Percentiles rank a stretch among this genome's conserved stretches.
Evolutionary conservation across 352 stramenopile species (phyloP).

Genomic region (Hyaloperonospora brassicae): DNA sequence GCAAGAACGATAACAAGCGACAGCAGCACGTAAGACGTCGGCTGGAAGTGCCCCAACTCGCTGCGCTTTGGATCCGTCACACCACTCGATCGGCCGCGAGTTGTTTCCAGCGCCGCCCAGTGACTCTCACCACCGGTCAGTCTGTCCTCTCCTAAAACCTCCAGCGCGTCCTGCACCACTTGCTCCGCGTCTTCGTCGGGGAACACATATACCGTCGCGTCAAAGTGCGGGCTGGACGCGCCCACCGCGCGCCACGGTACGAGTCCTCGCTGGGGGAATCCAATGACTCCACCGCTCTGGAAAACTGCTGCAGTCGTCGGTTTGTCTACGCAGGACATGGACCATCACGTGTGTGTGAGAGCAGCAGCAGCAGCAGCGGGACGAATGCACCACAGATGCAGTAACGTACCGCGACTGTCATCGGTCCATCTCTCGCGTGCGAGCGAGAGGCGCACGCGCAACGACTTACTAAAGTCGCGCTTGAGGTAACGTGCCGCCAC

Average conservation of each 20-base stretch:
- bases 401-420: constrained; percentile 24
- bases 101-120: constrained; percentile 27
- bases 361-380: constrained; percentile 7
- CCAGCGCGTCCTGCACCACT: constrained; percentile 44
- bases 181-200: constrained; percentile 34
- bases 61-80: not conserved
- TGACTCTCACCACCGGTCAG: constrained; percentile 8
- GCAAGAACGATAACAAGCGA: constrained; percentile 33
- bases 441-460: constrained; percentile 46
- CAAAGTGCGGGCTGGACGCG: constrained; percentile 28
- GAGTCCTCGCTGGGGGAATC: constrained; percentile 36
- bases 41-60: constrained; percentile 15
- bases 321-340: constrained; percentile 18
- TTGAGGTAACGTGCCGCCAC: constrained; percentile 49
- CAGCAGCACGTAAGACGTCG: constrained; percentile 18
- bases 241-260: constrained; percentile 32
- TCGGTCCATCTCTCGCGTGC: constrained; percentile 41
- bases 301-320: constrained; percentile 25
- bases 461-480: constrained; percentile 57
- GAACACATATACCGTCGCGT: constrained; percentile 35
- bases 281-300: constrained; percentile 30
- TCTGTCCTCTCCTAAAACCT: constrained; percentile 39
- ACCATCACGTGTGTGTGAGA: constrained; percentile 10
- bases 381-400: not conserved
- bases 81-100: constrained; percentile 17